Evolutionary conservation across 2,329 filamentous ascomycete species (phyloP), one percentile per base, ranked within the genome.

Genomic region (Akanthomyces dipterigenus): DNA sequence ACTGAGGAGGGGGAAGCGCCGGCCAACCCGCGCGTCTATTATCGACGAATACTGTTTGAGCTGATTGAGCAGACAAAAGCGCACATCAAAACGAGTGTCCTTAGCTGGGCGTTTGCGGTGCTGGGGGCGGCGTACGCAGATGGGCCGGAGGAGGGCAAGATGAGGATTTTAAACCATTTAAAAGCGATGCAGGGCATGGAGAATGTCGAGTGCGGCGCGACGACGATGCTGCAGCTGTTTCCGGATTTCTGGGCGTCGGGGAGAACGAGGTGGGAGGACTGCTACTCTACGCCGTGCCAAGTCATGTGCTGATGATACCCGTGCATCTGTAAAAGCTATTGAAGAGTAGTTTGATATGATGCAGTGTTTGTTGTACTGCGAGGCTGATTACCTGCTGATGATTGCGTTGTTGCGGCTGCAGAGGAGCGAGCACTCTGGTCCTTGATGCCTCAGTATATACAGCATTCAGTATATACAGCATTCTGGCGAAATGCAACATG

Each of bases 211-310:
- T 55, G 53, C 40, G 53, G 53, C 40, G 53, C 53, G 40, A 55
- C 53, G 24, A 55, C 53, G 26, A 34, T 55, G 53, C 18, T 55
- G 40, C 24, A 45, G 53, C 40, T 55, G 26, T 55, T 55, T 36
- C 53, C 53, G 24, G 40, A 45, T 16, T 45, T 55, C 26, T 55
- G 53, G 53, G 53, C 53, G 38, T 55, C 53, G 24, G 26, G 53
- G 9, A 31, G 22, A 40, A 45, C 40, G 26, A 31, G 53, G 18
- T 55, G 53, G 53, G 53, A 55, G 40, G 53, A 55, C 40, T 55
- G 53, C 9, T 55, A 55, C n/a, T 45, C 45, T 55, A 55, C 34
- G 53, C 53, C 53, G 40, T 55, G 53, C 36, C 53, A 55, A n/a
- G 53, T 55, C 24, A 9, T 55, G 24, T 55, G 53, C 40, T 55